Percentiles rank a stretch among this genome's conserved stretches.
These are phyloP conservation scores for Groenewaldozyma salmanticensis DNA, from an alignment of 805 yeast species.

Conservation along the genomic window DNA sequence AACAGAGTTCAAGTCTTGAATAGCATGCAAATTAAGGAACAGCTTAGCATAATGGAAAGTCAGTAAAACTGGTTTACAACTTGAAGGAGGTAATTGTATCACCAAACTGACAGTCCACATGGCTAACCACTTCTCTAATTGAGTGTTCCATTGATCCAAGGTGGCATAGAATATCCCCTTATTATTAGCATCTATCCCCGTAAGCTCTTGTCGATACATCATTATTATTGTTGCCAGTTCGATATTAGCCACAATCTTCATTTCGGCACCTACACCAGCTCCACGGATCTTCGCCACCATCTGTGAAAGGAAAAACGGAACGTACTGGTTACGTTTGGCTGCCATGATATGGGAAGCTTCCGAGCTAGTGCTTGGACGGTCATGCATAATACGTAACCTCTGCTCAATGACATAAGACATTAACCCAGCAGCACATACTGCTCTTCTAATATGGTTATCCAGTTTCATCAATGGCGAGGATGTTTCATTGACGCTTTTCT, in stretches of 20 bases:
- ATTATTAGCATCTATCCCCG: background rate
- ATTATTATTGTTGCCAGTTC: constrained; percentile 16
- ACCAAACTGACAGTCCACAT: constrained; percentile 17
- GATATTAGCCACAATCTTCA: constrained; percentile 17
- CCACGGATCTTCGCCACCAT: constrained; percentile 1
- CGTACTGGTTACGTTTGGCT: constrained; percentile 3
- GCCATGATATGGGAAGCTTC: background rate
- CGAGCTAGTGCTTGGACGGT: constrained; percentile 3
- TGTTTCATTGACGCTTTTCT: background rate
- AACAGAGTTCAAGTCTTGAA: constrained; percentile 5
- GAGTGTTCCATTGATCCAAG: constrained; percentile 15
- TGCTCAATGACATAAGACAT: constrained; percentile 17
- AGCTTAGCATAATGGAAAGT: constrained; percentile 18
- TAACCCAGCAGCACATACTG: constrained; percentile 15
- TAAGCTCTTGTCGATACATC: constrained; percentile 14
- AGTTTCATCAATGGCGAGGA: background rate
- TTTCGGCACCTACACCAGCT: constrained; percentile 6
- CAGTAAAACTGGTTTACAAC: constrained; percentile 17
- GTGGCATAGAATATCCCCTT: constrained; percentile 2
- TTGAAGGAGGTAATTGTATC: constrained; percentile 13
- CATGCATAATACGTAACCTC: constrained; percentile 16
- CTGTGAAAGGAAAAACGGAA: constrained; percentile 7
- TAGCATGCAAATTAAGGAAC: constrained; percentile 13
- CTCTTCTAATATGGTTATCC: background rate
- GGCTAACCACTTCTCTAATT: constrained; percentile 16